These are phyloP conservation scores for Cucurbita pepo DNA, from an alignment of 306 rosid species.

Conservation along the genomic window DNA sequence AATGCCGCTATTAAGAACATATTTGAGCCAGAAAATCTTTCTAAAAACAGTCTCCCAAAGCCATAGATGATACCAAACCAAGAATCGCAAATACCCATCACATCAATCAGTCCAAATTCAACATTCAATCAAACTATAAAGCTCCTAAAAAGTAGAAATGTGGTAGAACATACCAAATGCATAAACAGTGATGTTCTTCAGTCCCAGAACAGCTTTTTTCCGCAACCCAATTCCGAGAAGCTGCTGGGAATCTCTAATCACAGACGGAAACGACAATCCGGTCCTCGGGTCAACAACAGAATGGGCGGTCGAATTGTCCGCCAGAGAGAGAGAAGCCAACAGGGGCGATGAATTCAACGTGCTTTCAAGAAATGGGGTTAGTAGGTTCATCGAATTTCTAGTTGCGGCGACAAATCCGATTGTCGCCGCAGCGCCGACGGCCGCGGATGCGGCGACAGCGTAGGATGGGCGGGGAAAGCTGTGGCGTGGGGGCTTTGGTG, in stretches of 20 bases:
- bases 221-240: slow-evolving; percentile 79
- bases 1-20: not conserved
- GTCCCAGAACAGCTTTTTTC: slow-evolving; percentile 52
- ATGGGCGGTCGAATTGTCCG: slow-evolving; percentile 20
- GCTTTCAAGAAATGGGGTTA: slow-evolving; percentile 25
- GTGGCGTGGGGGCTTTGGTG: slow-evolving; percentile 12
- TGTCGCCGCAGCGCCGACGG: slow-evolving; percentile 33
- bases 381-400: slow-evolving; percentile 1
- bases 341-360: slow-evolving; percentile 28
- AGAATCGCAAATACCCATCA: not conserved
- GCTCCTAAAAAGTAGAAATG: not conserved
- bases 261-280: slow-evolving; percentile 57
- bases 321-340: slow-evolving; percentile 63
- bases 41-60: not conserved
- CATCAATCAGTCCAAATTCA: not conserved
- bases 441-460: slow-evolving; percentile 8
- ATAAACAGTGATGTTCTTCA: slow-evolving; percentile 80
- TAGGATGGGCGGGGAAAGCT: slow-evolving; percentile 20
- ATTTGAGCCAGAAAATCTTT: not conserved
- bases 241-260: slow-evolving; percentile 37
- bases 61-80: not conserved
- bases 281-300: slow-evolving; percentile 39
- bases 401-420: slow-evolving; percentile 21
- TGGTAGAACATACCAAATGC: slow-evolving; percentile 45
- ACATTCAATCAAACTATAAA: not conserved